Evolutionary conservation across 2,329 filamentous ascomycete species (phyloP).

Genomic region (Didymellaceae sp.): DNA sequence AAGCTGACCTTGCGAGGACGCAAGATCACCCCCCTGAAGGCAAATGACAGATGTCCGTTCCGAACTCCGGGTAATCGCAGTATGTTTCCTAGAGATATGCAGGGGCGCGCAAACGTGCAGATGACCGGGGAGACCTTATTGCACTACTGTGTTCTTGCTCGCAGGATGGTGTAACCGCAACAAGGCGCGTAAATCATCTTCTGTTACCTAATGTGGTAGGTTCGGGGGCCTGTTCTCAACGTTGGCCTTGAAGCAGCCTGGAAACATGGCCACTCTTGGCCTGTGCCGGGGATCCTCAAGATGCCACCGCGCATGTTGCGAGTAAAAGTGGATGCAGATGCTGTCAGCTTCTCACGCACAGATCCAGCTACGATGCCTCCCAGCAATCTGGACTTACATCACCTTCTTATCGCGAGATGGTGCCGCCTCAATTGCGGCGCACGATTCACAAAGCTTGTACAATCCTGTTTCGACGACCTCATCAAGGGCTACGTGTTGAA

Average conservation of each 20-base stretch:
- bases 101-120: constrained; percentile 10
- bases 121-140: neutral
- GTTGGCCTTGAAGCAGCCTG: constrained; percentile 12
- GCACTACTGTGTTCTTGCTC: neutral
- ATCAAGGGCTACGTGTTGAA: too few species aligned
- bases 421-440: too few species aligned
- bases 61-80: constrained; percentile 11
- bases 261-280: constrained; percentile 17
- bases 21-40: neutral
- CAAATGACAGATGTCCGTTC: constrained; percentile 18
- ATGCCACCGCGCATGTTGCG: neutral
- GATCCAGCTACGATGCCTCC: too few species aligned
- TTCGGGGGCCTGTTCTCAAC: constrained; percentile 3
- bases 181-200: constrained; percentile 12
- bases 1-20: constrained; percentile 3
- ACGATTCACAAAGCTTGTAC: too few species aligned
- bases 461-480: too few species aligned
- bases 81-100: constrained; percentile 7
- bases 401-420: neutral
- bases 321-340: neutral
- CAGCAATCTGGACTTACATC: too few species aligned
- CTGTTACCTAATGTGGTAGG: constrained; percentile 2
- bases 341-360: neutral
- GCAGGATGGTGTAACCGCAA: constrained; percentile 12
- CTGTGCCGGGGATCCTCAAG: constrained; percentile 12